phyloP scores from a whole-genome alignment of 495 filamentous ascomycete species.

The Trichoderma erinaceum region DNA sequence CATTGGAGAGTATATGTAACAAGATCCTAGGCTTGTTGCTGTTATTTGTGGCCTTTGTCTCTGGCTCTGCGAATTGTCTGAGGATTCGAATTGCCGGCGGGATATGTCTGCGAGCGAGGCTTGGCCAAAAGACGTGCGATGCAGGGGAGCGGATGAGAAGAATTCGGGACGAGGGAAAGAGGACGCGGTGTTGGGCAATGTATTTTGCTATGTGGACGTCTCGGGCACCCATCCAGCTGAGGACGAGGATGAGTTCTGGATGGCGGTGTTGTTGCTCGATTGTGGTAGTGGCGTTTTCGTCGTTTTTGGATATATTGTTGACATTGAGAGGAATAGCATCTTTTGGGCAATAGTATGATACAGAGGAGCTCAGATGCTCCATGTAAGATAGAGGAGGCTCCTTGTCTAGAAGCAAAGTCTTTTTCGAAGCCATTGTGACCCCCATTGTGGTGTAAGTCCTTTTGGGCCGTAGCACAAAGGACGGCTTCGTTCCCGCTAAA shows the following conservation, averaged over 20 bases:
- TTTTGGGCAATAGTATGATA: constrained; percentile 12
- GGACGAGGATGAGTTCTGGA: constrained; percentile 37
- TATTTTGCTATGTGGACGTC: constrained; percentile 43
- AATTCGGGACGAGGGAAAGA: constrained; percentile 36
- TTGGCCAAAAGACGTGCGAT: constrained; percentile 24
- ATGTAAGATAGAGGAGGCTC: constrained; percentile 7
- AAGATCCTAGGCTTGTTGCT: constrained; percentile 28
- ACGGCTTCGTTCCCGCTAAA: not conserved
- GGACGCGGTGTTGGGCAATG: constrained; percentile 32
- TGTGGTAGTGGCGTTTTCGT: constrained; percentile 11
- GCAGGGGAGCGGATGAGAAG: constrained; percentile 34
- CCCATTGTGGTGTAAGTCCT: not conserved
- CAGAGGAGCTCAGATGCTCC: constrained; percentile 7
- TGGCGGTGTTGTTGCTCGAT: not conserved
- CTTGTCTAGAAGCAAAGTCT: not conserved
- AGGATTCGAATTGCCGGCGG: constrained; percentile 22
- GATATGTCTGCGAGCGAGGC: constrained; percentile 17
- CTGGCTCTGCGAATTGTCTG: not conserved
- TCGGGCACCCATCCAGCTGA: constrained; percentile 41
- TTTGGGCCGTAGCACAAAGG: not conserved
- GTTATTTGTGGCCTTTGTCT: not conserved
- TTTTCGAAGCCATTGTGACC: not conserved
- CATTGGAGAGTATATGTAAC: constrained; percentile 42
- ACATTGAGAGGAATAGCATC: not conserved
- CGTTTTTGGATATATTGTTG: not conserved